phyloP scores from a whole-genome alignment of 176 grass and related monocot genomes.

The Lolium multiflorum region DNA sequence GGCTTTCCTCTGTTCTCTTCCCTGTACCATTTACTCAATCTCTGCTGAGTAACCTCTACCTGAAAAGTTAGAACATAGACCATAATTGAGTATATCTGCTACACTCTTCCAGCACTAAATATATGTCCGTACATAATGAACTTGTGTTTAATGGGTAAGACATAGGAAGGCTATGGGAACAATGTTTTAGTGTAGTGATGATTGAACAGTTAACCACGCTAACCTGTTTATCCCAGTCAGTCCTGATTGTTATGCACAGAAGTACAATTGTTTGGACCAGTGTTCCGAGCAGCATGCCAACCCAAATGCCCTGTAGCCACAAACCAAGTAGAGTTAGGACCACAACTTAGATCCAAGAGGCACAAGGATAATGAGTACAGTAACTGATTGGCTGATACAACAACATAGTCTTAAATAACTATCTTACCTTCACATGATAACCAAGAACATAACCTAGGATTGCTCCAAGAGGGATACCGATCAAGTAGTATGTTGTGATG shows the following conservation, averaged over 20 bases:
- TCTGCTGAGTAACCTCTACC: conserved; percentile 59
- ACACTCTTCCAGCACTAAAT: neutral
- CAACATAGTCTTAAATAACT: neutral
- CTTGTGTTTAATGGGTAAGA: neutral
- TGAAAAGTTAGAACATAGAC: conserved; percentile 28
- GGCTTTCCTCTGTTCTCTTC: conserved; percentile 36
- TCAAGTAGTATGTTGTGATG: conserved; percentile 78
- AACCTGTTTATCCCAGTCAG: conserved; percentile 88
- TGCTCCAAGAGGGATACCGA: conserved; percentile 77
- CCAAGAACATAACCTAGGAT: conserved; percentile 73
- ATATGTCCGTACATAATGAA: neutral
- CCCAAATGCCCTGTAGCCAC: conserved; percentile 80
- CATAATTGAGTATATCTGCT: neutral
- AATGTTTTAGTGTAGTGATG: neutral
- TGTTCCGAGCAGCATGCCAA: conserved; percentile 86
- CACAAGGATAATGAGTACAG: neutral
- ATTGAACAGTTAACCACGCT: neutral
- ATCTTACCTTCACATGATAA: conserved; percentile 64
- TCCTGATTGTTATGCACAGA: conserved; percentile 63
- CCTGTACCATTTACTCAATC: conserved; percentile 69
- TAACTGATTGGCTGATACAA: neutral
- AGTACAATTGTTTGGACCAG: conserved; percentile 74
- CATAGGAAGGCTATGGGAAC: neutral
- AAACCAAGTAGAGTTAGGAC: conserved; percentile 25
- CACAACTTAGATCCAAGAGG: neutral